These are phyloP conservation scores for Fusarium staphyleae DNA, from an alignment of 2,329 filamentous ascomycete genomes.

Conservation along the genomic window DNA sequence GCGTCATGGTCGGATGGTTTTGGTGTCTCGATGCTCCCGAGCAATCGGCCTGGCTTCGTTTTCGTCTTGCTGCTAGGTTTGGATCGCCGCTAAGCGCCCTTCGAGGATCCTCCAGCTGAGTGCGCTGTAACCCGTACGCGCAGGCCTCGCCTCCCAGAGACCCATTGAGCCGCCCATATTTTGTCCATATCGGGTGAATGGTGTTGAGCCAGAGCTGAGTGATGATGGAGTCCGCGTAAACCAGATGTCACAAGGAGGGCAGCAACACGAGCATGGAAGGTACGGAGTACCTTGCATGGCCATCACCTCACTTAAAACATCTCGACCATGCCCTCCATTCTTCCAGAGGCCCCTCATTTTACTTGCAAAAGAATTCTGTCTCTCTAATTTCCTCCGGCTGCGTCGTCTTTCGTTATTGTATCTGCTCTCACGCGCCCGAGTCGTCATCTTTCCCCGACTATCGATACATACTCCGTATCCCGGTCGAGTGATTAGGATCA, in stretches of 20 bases:
- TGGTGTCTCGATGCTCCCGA: constrained; percentile 31
- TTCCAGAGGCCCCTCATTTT: constrained; percentile 20
- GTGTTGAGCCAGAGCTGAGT: constrained; percentile 27
- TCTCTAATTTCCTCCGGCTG: constrained; percentile 17
- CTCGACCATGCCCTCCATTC: constrained; percentile 18
- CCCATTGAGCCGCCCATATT: constrained; percentile 21
- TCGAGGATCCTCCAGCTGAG: not conserved
- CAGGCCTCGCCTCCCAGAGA: constrained; percentile 24
- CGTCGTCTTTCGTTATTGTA: constrained; percentile 31
- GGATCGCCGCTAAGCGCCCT: not conserved
- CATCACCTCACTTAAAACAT: constrained; percentile 31
- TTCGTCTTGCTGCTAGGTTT: constrained; percentile 1
- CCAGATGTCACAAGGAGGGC: constrained; percentile 17
- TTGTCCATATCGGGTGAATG: constrained; percentile 27
- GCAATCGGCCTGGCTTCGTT: not conserved
- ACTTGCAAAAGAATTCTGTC: constrained; percentile 13
- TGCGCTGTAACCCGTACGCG: constrained; percentile 24
- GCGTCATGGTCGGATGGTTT: constrained; percentile 39
- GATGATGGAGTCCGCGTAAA: constrained; percentile 22
- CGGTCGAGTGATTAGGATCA: constrained; percentile 13
- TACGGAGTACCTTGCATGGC: constrained; percentile 1
- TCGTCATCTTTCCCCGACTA: constrained; percentile 13
- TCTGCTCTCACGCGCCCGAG: constrained; percentile 9
- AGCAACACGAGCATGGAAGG: constrained; percentile 26
- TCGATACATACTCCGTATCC: constrained; percentile 11